Evolutionary conservation across 169 alveolate species (phyloP), one percentile per base, ranked within the genome.

Genomic region (Cyclospora cayetanensis): DNA sequence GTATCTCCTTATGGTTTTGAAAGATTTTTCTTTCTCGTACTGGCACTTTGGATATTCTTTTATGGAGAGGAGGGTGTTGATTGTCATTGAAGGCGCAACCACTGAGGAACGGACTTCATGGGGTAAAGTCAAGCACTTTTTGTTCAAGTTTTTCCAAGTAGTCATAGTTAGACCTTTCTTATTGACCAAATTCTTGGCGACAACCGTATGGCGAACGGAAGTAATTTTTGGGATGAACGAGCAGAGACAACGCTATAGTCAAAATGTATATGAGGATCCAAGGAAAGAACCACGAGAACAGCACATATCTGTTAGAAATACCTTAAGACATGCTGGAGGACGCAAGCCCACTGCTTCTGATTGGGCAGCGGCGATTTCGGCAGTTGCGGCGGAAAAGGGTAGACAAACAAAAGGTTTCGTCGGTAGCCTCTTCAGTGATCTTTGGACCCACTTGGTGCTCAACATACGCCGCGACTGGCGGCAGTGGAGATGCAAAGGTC

Each of bases 171-270:
- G 88, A 12, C 92, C 92, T 0, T 88, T 88, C 25, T 70, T 88
- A n/a, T 25, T 68, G 46, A 77, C 92, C 12, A 88, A 1, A 22
- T 88, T 50, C 31, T 70, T 88, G 42, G 27, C 92, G 2, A 46
- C 70, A 42, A 52, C 86, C 27, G 88, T 72, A 22, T 88, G 92
- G 92, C 25, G 92, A 20, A 68, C 92, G 3, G 87, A 88, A 65
- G 52, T 88, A 18, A 77, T 88, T 22, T 88, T 88, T 52, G 92
- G 92, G 37, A 25, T 88, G 92, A 88, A 88, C 79, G 79, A 52
- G 68, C 79, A 79, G 42, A 41, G 88, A 27, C 86, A 76, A 42
- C 35, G 46, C 46, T 76, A 76, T 31, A 76, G 86, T 43, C 60
- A 76, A 11, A 2, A 12, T 25, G 86, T 76, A 39, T 76, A 76